Evolutionary conservation across 78 protist genomes (phyloP), one percentile per base, ranked within the genome.

Genomic region (Dictyostelium capitatum): DNA sequence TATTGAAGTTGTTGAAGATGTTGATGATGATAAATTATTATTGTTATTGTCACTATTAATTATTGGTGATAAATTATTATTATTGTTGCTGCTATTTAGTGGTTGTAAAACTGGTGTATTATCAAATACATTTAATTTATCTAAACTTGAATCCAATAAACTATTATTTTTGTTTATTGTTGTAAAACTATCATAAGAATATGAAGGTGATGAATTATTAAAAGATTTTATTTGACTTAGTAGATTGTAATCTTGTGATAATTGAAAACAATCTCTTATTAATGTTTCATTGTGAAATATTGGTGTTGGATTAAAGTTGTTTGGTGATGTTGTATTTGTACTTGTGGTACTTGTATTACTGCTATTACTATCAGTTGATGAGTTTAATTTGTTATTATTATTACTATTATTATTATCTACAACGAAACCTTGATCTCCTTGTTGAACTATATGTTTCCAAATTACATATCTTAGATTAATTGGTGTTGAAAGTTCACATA

Each of bases 401-500:
- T 37, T 37, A 2, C 11, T 80, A 30, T 28, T 64, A 30, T 28
- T 64, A 28, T 32, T 28, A 72, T 43, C 46, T 32, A 50, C 32
- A 30, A 37, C 2, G 43, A 78, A 77, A 20, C 56, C 69, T 53
- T 67, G 70, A 46, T 51, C 57, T 37, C 77, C 82, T 32, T 72
- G 53, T 37, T 85, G 92, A 5, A 75, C 92, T 47, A 85, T 47
- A 75, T 85, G 83, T 83, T 74, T 84, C 91, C 91, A 84, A 59
- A 84, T 74, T 25, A 67, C 37, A 47, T 46, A 84, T 72, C 91
- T 51, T 20, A 84, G 30, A 57, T 84, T 51, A 11, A 43, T 74
- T 57, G 91, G 91, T 23, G 78, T 74, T 6, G 59, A 20, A 15
- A 28, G 41, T 25, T 74, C 83, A 59, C 82, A 84, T n/a, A 84